Percentiles rank a stretch among this genome's conserved stretches.
phyloP scores from a whole-genome alignment of 2,329 filamentous ascomycete species.

The Aspergillus thermomutatus region DNA sequence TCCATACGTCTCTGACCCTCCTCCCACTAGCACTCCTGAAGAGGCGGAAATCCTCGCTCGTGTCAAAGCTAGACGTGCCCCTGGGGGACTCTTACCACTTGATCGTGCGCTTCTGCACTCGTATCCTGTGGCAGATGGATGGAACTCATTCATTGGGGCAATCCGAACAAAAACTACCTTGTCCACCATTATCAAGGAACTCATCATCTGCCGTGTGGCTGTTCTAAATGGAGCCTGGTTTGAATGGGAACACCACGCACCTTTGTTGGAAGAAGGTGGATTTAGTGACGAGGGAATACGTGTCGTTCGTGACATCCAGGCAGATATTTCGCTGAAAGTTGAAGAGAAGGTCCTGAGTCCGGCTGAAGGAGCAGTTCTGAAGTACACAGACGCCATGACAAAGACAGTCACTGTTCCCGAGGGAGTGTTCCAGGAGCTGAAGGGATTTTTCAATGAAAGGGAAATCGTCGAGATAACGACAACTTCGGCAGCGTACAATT shows the following conservation, averaged over 20 bases:
- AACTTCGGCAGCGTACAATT: slow-evolving; percentile 78
- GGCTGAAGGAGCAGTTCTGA: slow-evolving; percentile 65
- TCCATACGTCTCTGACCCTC: slow-evolving; percentile 52
- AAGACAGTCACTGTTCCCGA: slow-evolving; percentile 67
- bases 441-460: slow-evolving; percentile 60
- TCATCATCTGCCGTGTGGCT: slow-evolving; percentile 77
- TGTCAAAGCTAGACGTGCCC: slow-evolving; percentile 50
- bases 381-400: slow-evolving; percentile 83
- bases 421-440: slow-evolving; percentile 63
- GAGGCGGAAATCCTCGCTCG: slow-evolving; percentile 51
- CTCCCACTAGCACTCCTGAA: slow-evolving; percentile 43
- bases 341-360: slow-evolving; percentile 46
- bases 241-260: slow-evolving; percentile 78
- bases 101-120: slow-evolving; percentile 55
- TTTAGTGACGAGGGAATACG: slow-evolving; percentile 48
- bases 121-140: slow-evolving; percentile 55
- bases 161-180: slow-evolving; percentile 54
- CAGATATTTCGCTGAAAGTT: slow-evolving; percentile 23
- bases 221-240: slow-evolving; percentile 79
- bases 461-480: slow-evolving; percentile 80
- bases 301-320: slow-evolving; percentile 30
- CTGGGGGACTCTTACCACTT: slow-evolving; percentile 49
- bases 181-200: slow-evolving; percentile 59
- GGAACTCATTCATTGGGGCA: slow-evolving; percentile 56
- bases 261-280: slow-evolving; percentile 61